These are phyloP conservation scores for Boletus speciosus DNA, from an alignment of 768 basidiomycete genomes.

Conservation along the genomic window DNA sequence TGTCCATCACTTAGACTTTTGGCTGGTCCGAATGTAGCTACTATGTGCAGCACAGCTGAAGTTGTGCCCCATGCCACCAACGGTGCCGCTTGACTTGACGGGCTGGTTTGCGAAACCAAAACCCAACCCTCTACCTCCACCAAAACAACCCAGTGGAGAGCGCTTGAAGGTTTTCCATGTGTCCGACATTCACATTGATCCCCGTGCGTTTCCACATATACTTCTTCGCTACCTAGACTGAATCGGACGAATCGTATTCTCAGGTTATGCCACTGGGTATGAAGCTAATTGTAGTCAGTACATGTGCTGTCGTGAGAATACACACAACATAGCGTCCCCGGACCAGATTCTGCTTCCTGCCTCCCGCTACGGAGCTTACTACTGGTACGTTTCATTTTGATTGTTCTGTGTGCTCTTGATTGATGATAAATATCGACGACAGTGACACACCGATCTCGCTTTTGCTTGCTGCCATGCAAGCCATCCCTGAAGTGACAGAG, in stretches of 20 bases:
- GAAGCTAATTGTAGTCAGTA: slow-evolving; percentile 67
- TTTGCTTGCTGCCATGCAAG: slow-evolving; percentile 52
- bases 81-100: slow-evolving; percentile 42
- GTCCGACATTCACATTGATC: slow-evolving; percentile 50
- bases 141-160: slow-evolving; percentile 41
- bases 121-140: slow-evolving; percentile 41
- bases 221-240: no score
- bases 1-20: neutral
- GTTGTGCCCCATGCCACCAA: slow-evolving; percentile 38
- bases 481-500: slow-evolving; percentile 62
- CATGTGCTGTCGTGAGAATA: slow-evolving; percentile 58
- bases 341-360: slow-evolving; percentile 50
- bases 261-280: slow-evolving; percentile 64
- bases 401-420: no score
- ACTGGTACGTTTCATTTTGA: slow-evolving; percentile 4
- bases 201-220: slow-evolving; percentile 33
- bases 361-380: slow-evolving; percentile 54
- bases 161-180: slow-evolving; percentile 48
- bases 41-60: slow-evolving; percentile 38
- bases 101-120: slow-evolving; percentile 53
- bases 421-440: neutral
- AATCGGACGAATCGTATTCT: neutral
- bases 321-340: slow-evolving; percentile 45
- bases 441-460: slow-evolving; percentile 64
- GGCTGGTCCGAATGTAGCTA: neutral